Percentiles rank a stretch among this genome's conserved stretches.
phyloP scores from a whole-genome alignment of 106 monocot species.

The Vanilla planifolia region DNA sequence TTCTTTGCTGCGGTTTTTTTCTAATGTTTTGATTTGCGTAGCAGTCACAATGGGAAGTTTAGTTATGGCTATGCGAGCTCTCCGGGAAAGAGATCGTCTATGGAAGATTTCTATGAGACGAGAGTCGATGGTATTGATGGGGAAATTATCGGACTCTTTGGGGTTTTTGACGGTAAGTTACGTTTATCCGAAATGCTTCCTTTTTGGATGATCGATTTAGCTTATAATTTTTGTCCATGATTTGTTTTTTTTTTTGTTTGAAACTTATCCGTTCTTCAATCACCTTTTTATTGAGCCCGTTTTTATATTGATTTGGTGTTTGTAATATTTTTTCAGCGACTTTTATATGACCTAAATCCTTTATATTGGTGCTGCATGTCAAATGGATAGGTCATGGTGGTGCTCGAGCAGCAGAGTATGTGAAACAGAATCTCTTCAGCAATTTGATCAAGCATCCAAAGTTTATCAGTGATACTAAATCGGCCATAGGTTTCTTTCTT shows the following conservation, averaged over 20 bases:
- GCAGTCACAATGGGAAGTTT: constrained; percentile 45
- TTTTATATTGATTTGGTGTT: too few species aligned
- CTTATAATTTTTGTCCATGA: too few species aligned
- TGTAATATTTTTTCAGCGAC: not conserved
- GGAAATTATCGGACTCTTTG: constrained; percentile 49
- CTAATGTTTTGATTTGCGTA: not conserved
- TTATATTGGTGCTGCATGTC: not conserved
- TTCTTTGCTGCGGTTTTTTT: not conserved
- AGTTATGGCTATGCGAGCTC: constrained; percentile 57
- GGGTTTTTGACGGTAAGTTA: constrained; percentile 53
- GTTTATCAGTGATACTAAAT: constrained; percentile 59
- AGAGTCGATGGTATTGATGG: constrained; percentile 41
- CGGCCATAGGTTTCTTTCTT: constrained; percentile 46
- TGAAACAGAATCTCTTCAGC: constrained; percentile 64
- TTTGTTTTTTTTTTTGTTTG: too few species aligned
- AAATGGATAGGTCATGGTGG: constrained; percentile 54
- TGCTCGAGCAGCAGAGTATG: constrained; percentile 65
- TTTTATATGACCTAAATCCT: not conserved
- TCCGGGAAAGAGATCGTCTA: constrained; percentile 46
- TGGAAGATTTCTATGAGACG: constrained; percentile 60
- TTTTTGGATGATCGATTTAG: not conserved
- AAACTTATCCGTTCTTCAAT: too few species aligned
- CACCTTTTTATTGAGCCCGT: too few species aligned
- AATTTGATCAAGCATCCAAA: constrained; percentile 71
- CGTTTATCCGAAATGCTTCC: not conserved